Base-by-base conservation (phyloP, 768 basidiomycete species). In the Boletus fagicola region DNA sequence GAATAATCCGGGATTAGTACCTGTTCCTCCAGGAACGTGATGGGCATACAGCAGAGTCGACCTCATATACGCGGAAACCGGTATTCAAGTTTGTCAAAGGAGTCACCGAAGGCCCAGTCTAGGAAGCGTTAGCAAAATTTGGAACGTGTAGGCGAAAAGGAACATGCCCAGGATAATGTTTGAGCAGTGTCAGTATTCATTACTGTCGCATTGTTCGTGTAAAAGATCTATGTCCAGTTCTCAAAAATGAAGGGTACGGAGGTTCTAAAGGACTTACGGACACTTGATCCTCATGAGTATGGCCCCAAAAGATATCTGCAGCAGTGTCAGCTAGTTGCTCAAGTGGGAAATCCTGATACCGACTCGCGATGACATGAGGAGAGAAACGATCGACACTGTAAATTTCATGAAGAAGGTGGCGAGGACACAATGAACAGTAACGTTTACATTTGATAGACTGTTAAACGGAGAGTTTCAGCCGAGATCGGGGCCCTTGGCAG, bases 361-460 rank as follows among this genome's bases (percentile, higher is more conserved):
- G 52, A 87, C 85, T 86, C 44, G 87, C 85, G 59, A 90, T 86
- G 53, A 89, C 87, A 63, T 90, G 88, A 31, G 87, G 87, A 9
- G 87, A 85, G 70, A 79, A 90, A n/a, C 87, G 85, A 63, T 90
- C 87, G 54, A 90, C 83, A 53, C 87, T 88, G 50, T 42, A 35
- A 43, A 53, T 8, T 26, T 51, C 22, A 35, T 55, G 36, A 60
- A 43, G 28, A 44, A 33, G 36, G 28, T 42, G 22, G 26, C 0
- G 3, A 50, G 5, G 30, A 11, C 20, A 51, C 2, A 9, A 56
- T 53, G 31, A 47, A 31, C 26, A 38, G 20, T 24, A 26, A 22
- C 18, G 10, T 39, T 48, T 44, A 81, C 80, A 81, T 81, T 61
- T 81, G 80, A 62, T 81, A 81, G 65, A 75, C 79, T 80, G 57